Evolutionary conservation across 78 protist genomes (phyloP).

Genomic region (Blattamonas nauphoetae): DNA sequence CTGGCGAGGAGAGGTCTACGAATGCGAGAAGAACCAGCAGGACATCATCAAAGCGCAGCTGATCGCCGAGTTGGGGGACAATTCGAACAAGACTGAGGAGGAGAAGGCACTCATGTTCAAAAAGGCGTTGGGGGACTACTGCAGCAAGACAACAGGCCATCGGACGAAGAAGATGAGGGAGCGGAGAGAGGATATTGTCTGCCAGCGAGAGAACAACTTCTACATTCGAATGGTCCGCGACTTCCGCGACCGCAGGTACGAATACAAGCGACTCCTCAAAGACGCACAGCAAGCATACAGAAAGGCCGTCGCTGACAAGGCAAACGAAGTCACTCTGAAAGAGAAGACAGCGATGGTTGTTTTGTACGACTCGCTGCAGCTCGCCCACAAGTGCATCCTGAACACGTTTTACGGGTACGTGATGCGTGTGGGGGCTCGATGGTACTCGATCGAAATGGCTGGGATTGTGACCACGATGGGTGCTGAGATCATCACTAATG

Average conservation of each 20-base stretch:
- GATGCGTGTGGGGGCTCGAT: slow-evolving; percentile 92
- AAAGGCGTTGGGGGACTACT: slow-evolving; percentile 64
- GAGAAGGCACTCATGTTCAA: slow-evolving; percentile 43
- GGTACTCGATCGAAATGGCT: slow-evolving; percentile 99
- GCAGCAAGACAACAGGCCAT: slow-evolving; percentile 22
- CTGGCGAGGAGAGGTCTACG: slow-evolving; percentile 2
- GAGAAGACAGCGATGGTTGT: slow-evolving; percentile 41
- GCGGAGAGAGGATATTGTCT: slow-evolving; percentile 52
- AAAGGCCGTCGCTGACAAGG: background rate
- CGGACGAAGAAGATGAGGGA: slow-evolving; percentile 6
- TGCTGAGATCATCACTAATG: slow-evolving; percentile 74
- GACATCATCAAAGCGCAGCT: background rate
- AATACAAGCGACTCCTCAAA: slow-evolving; percentile 68
- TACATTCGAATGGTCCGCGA: slow-evolving; percentile 88
- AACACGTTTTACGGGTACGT: slow-evolving; percentile 99
- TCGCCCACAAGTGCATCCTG: slow-evolving; percentile 97
- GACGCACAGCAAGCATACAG: slow-evolving; percentile 34
- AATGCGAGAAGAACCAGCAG: slow-evolving; percentile 50
- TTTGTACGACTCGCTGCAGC: slow-evolving; percentile 92
- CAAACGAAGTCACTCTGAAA: slow-evolving; percentile 2
- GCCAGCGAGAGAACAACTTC: slow-evolving; percentile 96
- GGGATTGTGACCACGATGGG: slow-evolving; percentile 94
- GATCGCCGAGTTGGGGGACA: background rate
- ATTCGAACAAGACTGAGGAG: too few relatives aligned
- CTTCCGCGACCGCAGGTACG: slow-evolving; percentile 90